Percentiles rank a stretch among this genome's conserved stretches.
phyloP scores from a whole-genome alignment of 257 asterid species.

The Ophiorrhiza pumila region DNA sequence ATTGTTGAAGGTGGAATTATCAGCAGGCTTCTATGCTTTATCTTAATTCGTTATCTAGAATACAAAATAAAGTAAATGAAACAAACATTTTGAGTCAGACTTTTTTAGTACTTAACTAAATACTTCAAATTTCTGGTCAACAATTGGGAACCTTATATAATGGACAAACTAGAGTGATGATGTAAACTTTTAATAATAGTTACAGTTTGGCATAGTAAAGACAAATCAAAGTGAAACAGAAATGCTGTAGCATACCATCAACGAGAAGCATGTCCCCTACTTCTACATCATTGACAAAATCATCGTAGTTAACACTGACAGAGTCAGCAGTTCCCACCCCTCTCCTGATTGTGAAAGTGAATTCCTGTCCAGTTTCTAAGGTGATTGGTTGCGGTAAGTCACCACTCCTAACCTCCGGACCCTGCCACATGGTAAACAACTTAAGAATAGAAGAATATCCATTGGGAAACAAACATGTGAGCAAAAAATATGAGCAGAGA shows the following conservation, averaged over 20 bases:
- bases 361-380: conserved; percentile 78
- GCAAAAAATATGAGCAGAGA: too few species aligned
- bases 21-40: not conserved
- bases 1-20: not conserved
- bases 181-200: not conserved
- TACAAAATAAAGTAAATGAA: not conserved
- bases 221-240: not conserved
- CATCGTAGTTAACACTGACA: conserved; percentile 98
- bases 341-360: conserved; percentile 90
- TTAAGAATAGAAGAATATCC: conserved; percentile 9
- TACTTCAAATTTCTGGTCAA: not conserved
- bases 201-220: not conserved
- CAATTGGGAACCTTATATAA: not conserved
- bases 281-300: conserved; percentile 94
- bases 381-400: conserved; percentile 95
- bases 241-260: conserved; percentile 55
- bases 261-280: conserved; percentile 95
- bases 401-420: conserved; percentile 99
- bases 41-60: not conserved
- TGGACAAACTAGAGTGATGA: not conserved
- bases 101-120: not conserved
- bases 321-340: conserved; percentile 90
- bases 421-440: conserved; percentile 51
- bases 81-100: not conserved
- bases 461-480: not conserved